Evolutionary conservation across 495 filamentous ascomycete genomes (phyloP).

Genomic region (Aspergillus baeticus): DNA sequence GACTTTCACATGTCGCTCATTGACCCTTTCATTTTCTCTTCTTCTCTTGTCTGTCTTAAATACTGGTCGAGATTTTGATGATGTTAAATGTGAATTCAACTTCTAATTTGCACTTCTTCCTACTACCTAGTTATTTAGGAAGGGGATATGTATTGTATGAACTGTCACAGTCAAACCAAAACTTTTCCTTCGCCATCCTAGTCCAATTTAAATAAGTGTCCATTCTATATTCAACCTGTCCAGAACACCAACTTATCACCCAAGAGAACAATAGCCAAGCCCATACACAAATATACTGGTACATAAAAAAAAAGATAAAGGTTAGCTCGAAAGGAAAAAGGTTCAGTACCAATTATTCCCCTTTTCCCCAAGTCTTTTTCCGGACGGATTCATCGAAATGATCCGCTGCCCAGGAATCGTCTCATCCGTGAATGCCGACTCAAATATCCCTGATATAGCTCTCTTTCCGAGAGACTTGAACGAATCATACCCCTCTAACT

Average conservation of each 20-base stretch:
- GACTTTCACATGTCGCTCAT: not conserved
- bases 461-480: conserved; percentile 50
- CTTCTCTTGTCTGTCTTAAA: not conserved
- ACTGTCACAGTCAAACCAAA: no score
- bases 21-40: not conserved
- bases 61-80: no score
- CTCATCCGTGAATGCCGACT: conserved; percentile 50
- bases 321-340: not conserved
- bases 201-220: not conserved
- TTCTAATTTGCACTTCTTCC: no score
- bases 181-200: no score
- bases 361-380: conserved; percentile 44
- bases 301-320: not conserved
- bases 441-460: conserved; percentile 56
- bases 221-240: not conserved
- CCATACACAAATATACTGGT: not conserved
- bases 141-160: no score
- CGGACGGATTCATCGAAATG: conserved; percentile 52
- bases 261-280: not conserved
- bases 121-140: no score
- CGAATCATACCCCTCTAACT: conserved; percentile 45
- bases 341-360: conserved; percentile 51
- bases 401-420: conserved; percentile 55
- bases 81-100: no score
- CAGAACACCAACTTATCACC: not conserved